A percentile compares a stretch with the other conserved stretches of the same genome.
phyloP scores from a whole-genome alignment of 2,329 filamentous ascomycete species.

The Mollisiaceae sp. region DNA sequence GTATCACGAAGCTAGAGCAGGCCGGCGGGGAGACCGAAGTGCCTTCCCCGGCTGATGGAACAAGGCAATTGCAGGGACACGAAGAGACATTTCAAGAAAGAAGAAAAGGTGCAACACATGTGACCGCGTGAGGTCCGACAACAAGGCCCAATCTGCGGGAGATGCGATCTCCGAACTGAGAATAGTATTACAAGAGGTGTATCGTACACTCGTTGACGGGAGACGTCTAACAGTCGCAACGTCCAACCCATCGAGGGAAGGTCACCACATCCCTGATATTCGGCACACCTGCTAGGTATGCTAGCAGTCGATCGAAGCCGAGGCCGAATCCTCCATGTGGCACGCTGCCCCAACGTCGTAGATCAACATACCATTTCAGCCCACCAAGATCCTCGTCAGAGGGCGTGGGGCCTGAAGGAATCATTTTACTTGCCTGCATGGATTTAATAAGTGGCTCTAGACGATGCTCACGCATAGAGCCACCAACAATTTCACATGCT shows the following conservation, averaged over 20 bases:
- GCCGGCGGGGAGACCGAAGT: slow-evolving; percentile 6
- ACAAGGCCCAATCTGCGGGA: slow-evolving; percentile 2
- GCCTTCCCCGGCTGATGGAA: background rate
- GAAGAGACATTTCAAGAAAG: background rate
- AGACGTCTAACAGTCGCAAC: slow-evolving; percentile 44
- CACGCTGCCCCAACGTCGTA: slow-evolving; percentile 71
- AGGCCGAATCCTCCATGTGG: slow-evolving; percentile 76
- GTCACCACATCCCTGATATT: slow-evolving; percentile 72
- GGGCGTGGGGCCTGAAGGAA: slow-evolving; percentile 36
- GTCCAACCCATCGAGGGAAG: slow-evolving; percentile 64
- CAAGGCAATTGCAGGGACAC: slow-evolving; percentile 1
- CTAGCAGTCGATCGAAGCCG: slow-evolving; percentile 72
- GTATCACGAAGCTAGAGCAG: slow-evolving; percentile 9
- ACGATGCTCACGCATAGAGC: slow-evolving; percentile 73
- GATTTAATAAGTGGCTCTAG: slow-evolving; percentile 59
- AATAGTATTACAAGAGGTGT: slow-evolving; percentile 22
- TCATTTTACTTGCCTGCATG: slow-evolving; percentile 64
- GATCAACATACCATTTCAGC: slow-evolving; percentile 72
- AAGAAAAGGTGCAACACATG: slow-evolving; percentile 14
- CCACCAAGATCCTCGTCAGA: slow-evolving; percentile 48
- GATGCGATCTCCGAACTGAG: slow-evolving; percentile 9
- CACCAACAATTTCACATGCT: slow-evolving; percentile 70
- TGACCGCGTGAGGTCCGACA: slow-evolving; percentile 10
- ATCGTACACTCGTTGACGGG: slow-evolving; percentile 14
- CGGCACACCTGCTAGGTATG: slow-evolving; percentile 67